Base-by-base conservation (phyloP, 441 rosid genomes). In the Capsella rubella region DNA sequence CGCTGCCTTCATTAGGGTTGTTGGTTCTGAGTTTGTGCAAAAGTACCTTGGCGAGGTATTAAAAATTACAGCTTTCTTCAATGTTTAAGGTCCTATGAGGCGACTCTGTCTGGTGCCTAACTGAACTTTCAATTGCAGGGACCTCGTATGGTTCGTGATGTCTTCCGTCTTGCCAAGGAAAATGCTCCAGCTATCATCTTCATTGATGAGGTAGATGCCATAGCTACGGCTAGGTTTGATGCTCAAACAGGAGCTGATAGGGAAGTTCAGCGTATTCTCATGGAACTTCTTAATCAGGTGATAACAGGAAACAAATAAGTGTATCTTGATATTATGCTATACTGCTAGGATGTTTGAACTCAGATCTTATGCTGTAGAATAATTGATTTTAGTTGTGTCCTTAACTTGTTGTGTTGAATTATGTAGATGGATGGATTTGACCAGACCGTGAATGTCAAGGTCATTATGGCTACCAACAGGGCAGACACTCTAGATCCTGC, bases 61-160 rank as follows among this genome's bases (percentile, higher is more conserved):
- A 18, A 35, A 46, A 45, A 29, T 66, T 25, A 2, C 25, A 45
- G 9, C 32, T 59, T 59, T 37, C 8, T 47, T 25, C 1, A 43
- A 2, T 32, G n/a, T 43, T 31, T 66, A 11, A 43, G 27, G 29
- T 45, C 6, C 0, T 29, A 8, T 27, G 12, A 14, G 49, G 39
- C 1, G 37, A 0, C 55, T 47, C 6, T 40, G 0, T 42, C 39
- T 45, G 34, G 29, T 60, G 15, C 2, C 15, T 52, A 25, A 66
- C 40, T 35, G 2, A 21, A 1, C 2, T 0, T 71, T 65, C 6
- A 18, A 53, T 51, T 78, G 59, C 73, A 95, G 97, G 99, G 99
- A 8, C 99, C 99, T n/a, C 84, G 98, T n/a, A 95, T 95, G 99
- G 98, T 95, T 66, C 98, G 99, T 72, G 99, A 92, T 87, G 99